Percentiles rank a stretch among this genome's conserved stretches.
These are phyloP conservation scores for Misopates orontium DNA, from an alignment of 257 asterid genomes.

Conservation along the genomic window DNA sequence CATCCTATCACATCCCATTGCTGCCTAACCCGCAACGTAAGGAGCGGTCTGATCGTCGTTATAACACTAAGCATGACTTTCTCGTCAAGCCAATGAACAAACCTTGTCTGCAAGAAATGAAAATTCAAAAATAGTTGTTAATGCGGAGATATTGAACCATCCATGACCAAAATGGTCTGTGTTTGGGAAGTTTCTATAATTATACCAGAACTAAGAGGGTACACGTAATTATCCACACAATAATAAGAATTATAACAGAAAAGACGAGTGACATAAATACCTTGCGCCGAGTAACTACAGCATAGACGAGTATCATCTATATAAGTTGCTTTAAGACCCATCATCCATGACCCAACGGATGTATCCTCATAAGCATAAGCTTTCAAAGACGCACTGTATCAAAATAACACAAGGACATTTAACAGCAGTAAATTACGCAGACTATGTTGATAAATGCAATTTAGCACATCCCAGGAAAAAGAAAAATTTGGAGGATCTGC, in stretches of 20 bases:
- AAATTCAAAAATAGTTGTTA: constrained; percentile 13
- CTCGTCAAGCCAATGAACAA: constrained; percentile 60
- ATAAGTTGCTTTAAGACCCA: constrained; percentile 79
- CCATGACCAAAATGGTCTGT: background rate
- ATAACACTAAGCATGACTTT: constrained; percentile 8
- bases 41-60: background rate
- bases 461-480: background rate
- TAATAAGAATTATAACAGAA: background rate
- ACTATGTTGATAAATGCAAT: background rate
- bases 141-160: background rate
- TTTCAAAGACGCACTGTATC: constrained; percentile 80
- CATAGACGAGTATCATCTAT: constrained; percentile 81
- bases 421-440: background rate
- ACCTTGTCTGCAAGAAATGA: constrained; percentile 57
- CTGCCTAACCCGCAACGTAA: background rate
- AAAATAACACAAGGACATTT: constrained; percentile 11
- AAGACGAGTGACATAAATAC: constrained; percentile 29
- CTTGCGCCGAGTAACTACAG: constrained; percentile 68
- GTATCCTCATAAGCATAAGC: constrained; percentile 77
- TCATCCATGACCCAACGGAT: constrained; percentile 97
- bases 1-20: constrained; percentile 7
- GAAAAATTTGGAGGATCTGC: background rate
- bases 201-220: too few species aligned
- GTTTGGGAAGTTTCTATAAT: too few species aligned
- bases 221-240: background rate